phyloP scores from a whole-genome alignment of 148 eudicot species.

The Rhododendron molle region DNA sequence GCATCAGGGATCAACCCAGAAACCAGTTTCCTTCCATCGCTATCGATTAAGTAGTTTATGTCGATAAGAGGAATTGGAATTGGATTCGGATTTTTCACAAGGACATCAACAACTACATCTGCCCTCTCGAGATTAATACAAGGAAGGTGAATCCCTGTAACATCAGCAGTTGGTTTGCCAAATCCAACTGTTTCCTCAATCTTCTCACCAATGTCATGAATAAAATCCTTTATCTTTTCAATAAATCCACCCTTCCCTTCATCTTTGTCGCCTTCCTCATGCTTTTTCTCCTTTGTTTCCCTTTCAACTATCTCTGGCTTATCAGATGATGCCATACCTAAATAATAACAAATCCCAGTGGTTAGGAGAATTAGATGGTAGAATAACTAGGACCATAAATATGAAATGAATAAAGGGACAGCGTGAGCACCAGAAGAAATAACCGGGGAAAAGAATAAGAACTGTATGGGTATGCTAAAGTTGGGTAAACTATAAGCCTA shows the following conservation, averaged over 20 bases:
- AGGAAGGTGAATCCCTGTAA: slow-evolving; percentile 65
- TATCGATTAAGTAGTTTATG: slow-evolving; percentile 81
- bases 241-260: slow-evolving; percentile 66
- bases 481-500: background rate
- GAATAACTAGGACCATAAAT: background rate
- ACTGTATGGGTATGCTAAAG: background rate
- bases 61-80: slow-evolving; percentile 92
- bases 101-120: slow-evolving; percentile 83
- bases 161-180: slow-evolving; percentile 92
- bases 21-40: slow-evolving; percentile 83
- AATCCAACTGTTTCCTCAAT: slow-evolving; percentile 84
- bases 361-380: background rate
- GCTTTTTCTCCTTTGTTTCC: slow-evolving; percentile 37
- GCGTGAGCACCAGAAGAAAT: background rate
- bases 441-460: background rate
- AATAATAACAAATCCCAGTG: background rate
- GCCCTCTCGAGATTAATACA: slow-evolving; percentile 63
- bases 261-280: slow-evolving; percentile 45
- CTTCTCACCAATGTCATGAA: slow-evolving; percentile 88
- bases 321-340: slow-evolving; percentile 73
- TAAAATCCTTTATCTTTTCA: slow-evolving; percentile 68
- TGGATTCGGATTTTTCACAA: slow-evolving; percentile 86
- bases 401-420: background rate
- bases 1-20: slow-evolving; percentile 95
- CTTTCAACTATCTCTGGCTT: slow-evolving; percentile 60